Percentiles rank a stretch among this genome's conserved stretches.
phyloP scores from a whole-genome alignment of 768 basidiomycete genomes.

The Tricholoma sp. region DNA sequence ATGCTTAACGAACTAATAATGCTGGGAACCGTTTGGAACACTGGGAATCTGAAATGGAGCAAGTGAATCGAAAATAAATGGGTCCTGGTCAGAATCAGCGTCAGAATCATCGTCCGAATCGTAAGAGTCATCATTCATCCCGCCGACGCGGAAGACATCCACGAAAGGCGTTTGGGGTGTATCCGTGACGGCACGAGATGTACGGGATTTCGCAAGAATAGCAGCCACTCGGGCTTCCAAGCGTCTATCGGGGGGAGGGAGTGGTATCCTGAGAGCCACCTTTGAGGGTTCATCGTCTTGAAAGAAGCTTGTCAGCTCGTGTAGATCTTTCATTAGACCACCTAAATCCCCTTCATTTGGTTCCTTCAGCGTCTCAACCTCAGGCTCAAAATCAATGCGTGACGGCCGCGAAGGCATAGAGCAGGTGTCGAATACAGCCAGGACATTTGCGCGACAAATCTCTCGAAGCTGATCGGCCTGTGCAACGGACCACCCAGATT shows the following conservation, averaged over 20 bases:
- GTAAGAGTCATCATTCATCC: slow-evolving; percentile 20
- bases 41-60: slow-evolving; percentile 30
- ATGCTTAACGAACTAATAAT: slow-evolving; percentile 23
- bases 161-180: slow-evolving; percentile 75
- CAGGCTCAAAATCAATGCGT: slow-evolving; percentile 68
- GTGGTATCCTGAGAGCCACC: slow-evolving; percentile 24
- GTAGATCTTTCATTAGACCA: slow-evolving; percentile 71
- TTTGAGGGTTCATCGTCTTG: slow-evolving; percentile 40
- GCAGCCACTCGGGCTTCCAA: slow-evolving; percentile 77
- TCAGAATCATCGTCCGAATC: slow-evolving; percentile 39
- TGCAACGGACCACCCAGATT: slow-evolving; percentile 85
- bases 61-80: slow-evolving; percentile 59
- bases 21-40: slow-evolving; percentile 42
- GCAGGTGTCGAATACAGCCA: slow-evolving; percentile 84
- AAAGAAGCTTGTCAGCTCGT: slow-evolving; percentile 73
- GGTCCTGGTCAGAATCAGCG: slow-evolving; percentile 50
- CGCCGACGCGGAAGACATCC: slow-evolving; percentile 65
- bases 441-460: slow-evolving; percentile 69
- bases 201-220: slow-evolving; percentile 77
- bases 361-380: slow-evolving; percentile 43
- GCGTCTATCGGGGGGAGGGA: slow-evolving; percentile 49
- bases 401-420: slow-evolving; percentile 65
- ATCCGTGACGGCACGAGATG: slow-evolving; percentile 43
- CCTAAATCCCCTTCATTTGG: slow-evolving; percentile 64
- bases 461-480: slow-evolving; percentile 56